phyloP scores from a whole-genome alignment of 352 stramenopile species.

The Nothophytophthora sp. region DNA sequence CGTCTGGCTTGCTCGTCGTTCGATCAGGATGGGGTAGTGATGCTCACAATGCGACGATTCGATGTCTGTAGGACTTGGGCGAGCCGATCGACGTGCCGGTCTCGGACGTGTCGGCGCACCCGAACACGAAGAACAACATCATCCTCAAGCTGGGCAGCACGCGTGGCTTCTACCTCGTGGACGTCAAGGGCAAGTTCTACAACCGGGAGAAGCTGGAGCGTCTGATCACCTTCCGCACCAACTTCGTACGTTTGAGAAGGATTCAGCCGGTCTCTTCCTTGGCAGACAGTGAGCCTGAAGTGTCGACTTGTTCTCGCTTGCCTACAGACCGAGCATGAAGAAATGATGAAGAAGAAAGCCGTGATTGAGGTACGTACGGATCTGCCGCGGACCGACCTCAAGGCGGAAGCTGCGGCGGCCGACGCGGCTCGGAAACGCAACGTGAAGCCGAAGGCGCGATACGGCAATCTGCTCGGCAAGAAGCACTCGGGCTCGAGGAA shows the following conservation, averaged over 20 bases:
- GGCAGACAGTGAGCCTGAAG: neutral
- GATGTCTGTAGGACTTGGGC: conserved; percentile 58
- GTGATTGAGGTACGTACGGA: conserved; percentile 67
- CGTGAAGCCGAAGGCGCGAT: conserved; percentile 19
- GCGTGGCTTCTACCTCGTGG: conserved; percentile 79
- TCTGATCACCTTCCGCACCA: conserved; percentile 85
- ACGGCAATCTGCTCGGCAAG: conserved; percentile 35
- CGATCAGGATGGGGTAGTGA: neutral
- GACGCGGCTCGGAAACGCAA: conserved; percentile 16
- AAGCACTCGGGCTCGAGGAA: conserved; percentile 30
- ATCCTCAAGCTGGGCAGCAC: conserved; percentile 82
- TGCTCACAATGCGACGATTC: neutral
- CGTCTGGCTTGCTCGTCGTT: neutral
- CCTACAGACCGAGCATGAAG: conserved; percentile 63
- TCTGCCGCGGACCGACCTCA: conserved; percentile 67
- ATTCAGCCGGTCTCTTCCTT: neutral
- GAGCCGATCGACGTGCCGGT: conserved; percentile 70
- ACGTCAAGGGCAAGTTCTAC: conserved; percentile 81
- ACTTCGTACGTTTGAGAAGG: conserved; percentile 54
- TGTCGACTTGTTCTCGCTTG: neutral
- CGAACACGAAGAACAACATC: conserved; percentile 87
- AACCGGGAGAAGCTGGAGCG: conserved; percentile 87
- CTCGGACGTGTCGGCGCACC: conserved; percentile 68
- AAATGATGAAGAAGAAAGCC: conserved; percentile 68
- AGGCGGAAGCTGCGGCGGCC: conserved; percentile 22